Percentiles rank a stretch among this genome's conserved stretches.
Conservation (phyloP, 805 yeast genomes). For the Kodamaea jinghongensis region DNA sequence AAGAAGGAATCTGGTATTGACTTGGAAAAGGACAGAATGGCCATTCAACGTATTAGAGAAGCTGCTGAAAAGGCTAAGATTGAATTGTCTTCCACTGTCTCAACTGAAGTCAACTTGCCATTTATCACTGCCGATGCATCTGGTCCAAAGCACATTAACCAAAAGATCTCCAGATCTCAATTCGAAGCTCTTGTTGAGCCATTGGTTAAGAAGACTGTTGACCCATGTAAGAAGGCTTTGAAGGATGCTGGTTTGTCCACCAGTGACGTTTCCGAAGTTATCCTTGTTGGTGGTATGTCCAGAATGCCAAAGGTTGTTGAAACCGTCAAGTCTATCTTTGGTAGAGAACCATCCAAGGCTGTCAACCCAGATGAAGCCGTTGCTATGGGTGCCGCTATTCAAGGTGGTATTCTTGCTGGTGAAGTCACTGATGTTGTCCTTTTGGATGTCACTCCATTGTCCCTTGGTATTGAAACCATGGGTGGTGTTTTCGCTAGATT, state of each 20-base stretch:
- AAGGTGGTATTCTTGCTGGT: conserved; percentile 95
- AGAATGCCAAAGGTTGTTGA: conserved; percentile 86
- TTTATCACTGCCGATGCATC: conserved; percentile 85
- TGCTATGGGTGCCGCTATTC: conserved; percentile 96
- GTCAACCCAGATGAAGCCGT: conserved; percentile 96
- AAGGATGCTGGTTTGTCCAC: conserved; percentile 73
- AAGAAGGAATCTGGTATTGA: conserved; percentile 70
- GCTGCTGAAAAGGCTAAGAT: conserved; percentile 90
- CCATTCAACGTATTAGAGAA: conserved; percentile 82
- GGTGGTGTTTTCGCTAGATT: conserved; percentile 96
- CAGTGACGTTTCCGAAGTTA: conserved; percentile 72
- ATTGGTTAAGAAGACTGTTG: conserved; percentile 68
- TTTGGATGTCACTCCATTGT: conserved; percentile 85
- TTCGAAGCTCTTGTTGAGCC: conserved; percentile 66
- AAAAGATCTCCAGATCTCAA: conserved; percentile 64
- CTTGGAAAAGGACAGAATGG: conserved; percentile 64
- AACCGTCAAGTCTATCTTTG: conserved; percentile 73
- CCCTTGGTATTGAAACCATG: conserved; percentile 94
- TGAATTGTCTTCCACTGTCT: conserved; percentile 71
- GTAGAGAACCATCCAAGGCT: conserved; percentile 81
- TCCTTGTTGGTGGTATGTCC: conserved; percentile 88
- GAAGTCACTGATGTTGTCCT: conserved; percentile 89
- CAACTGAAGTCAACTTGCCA: conserved; percentile 76
- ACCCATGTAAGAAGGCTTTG: conserved; percentile 77
- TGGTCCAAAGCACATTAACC: conserved; percentile 77